Conservation (phyloP, 345 rosid genomes). For the Citrus cavaleriei region DNA sequence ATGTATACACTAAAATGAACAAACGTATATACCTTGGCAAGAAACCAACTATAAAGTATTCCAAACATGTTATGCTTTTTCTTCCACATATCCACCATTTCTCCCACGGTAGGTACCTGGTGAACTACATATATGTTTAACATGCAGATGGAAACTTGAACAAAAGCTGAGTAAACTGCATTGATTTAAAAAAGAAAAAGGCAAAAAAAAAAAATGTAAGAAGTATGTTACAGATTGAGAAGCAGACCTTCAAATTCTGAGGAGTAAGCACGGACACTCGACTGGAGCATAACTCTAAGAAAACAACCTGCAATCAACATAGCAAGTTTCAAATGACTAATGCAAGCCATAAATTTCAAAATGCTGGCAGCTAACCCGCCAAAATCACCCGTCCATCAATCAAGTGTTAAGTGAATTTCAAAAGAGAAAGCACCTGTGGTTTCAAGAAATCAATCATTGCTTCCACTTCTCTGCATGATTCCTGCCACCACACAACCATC, state of each 20-base stretch:
- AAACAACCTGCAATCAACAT: slow-evolving; percentile 61
- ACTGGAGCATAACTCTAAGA: slow-evolving; percentile 90
- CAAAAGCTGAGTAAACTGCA: background rate
- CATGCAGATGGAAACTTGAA: background rate
- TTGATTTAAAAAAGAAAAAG: background rate
- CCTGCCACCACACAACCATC: slow-evolving; percentile 45
- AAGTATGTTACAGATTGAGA: background rate
- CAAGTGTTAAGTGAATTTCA: slow-evolving; percentile 20
- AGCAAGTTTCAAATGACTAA: background rate
- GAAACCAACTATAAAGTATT: slow-evolving; percentile 93
- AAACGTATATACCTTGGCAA: slow-evolving; percentile 70
- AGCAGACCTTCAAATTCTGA: slow-evolving; percentile 71
- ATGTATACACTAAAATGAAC: slow-evolving; percentile 2
- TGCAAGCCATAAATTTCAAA: background rate
- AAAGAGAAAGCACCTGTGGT: slow-evolving; percentile 72
- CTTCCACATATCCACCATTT: slow-evolving; percentile 94
- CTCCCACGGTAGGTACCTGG: slow-evolving; percentile 83
- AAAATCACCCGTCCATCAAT: slow-evolving; percentile 23
- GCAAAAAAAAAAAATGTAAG: background rate
- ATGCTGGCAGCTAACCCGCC: slow-evolving; percentile 22
- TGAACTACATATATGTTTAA: slow-evolving; percentile 17
- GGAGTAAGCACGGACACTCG: slow-evolving; percentile 72
- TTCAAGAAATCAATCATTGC: slow-evolving; percentile 68
- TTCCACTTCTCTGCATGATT: slow-evolving; percentile 82
- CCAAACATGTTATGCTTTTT: slow-evolving; percentile 83